These are phyloP conservation scores for Penicillium hordei DNA, from an alignment of 2,329 filamentous ascomycete genomes.

Conservation along the genomic window DNA sequence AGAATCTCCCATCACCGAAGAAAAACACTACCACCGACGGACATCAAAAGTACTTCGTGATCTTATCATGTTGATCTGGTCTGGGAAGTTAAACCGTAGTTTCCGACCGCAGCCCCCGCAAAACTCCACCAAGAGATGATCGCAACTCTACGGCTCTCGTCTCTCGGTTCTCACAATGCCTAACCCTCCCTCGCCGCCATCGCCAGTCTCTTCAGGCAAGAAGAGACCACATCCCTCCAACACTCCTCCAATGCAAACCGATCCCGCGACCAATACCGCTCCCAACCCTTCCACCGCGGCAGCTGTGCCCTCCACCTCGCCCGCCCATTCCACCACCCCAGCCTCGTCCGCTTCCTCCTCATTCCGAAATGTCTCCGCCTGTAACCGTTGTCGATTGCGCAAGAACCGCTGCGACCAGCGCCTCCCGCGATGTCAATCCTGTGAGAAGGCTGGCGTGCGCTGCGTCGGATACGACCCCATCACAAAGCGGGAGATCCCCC, in stretches of 20 bases:
- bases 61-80: slow-evolving; percentile 33
- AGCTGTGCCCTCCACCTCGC: slow-evolving; percentile 20
- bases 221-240: slow-evolving; percentile 40
- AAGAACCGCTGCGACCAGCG: slow-evolving; percentile 96
- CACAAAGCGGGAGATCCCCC: slow-evolving; percentile 90
- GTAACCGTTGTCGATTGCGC: slow-evolving; percentile 84
- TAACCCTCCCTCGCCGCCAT: slow-evolving; percentile 32
- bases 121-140: slow-evolving; percentile 34
- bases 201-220: slow-evolving; percentile 36
- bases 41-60: slow-evolving; percentile 5
- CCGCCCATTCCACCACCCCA: slow-evolving; percentile 27
- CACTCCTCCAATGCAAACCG: slow-evolving; percentile 22
- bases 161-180: slow-evolving; percentile 35
- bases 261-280: slow-evolving; percentile 20
- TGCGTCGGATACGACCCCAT: slow-evolving; percentile 97
- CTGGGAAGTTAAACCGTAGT: slow-evolving; percentile 20
- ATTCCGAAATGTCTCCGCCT: slow-evolving; percentile 88
- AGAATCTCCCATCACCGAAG: slow-evolving; percentile 7
- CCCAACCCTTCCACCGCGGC: slow-evolving; percentile 14
- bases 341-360: slow-evolving; percentile 35
- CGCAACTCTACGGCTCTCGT: slow-evolving; percentile 26
- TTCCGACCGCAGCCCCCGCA: slow-evolving; percentile 26
- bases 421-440: slow-evolving; percentile 84
- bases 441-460: slow-evolving; percentile 85
- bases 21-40: background rate